phyloP scores from a whole-genome alignment of 441 rosid species.

The Eruca vesicaria region DNA sequence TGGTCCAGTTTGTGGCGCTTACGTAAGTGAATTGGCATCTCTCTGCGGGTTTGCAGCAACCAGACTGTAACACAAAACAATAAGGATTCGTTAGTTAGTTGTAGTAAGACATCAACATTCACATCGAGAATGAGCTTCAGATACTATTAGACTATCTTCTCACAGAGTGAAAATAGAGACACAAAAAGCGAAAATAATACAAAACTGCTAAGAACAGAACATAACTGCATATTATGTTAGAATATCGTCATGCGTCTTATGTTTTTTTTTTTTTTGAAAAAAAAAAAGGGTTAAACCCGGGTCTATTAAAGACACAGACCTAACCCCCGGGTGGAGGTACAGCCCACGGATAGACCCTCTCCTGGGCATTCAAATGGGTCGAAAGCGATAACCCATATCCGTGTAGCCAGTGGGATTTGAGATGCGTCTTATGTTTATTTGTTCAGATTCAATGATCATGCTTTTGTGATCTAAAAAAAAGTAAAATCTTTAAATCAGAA shows the following conservation, averaged over 20 bases:
- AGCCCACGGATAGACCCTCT: too few species aligned
- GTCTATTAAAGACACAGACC: too few species aligned
- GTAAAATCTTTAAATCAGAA: not conserved
- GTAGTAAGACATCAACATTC: not conserved
- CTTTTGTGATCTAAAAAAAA: too few species aligned
- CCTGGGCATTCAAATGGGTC: too few species aligned
- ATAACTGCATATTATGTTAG: not conserved
- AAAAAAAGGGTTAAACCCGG: too few species aligned
- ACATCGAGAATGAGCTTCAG: not conserved
- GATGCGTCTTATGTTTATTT: too few species aligned
- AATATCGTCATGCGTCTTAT: not conserved
- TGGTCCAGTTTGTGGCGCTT: constrained; percentile 57
- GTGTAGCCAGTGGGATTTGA: too few species aligned
- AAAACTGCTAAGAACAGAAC: constrained; percentile 11
- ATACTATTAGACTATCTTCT: not conserved
- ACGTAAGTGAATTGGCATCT: constrained; percentile 52
- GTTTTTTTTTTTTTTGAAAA: too few species aligned
- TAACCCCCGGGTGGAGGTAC: too few species aligned
- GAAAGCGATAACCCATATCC: too few species aligned
- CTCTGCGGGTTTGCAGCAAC: constrained; percentile 92
- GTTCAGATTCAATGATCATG: too few species aligned
- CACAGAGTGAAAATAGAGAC: not conserved
- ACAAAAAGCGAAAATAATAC: not conserved
- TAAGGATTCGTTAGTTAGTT: not conserved
- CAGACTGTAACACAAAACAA: constrained; percentile 53